These are phyloP conservation scores for Senecio squalidus DNA, from an alignment of 140 eudicot species.

Conservation along the genomic window DNA sequence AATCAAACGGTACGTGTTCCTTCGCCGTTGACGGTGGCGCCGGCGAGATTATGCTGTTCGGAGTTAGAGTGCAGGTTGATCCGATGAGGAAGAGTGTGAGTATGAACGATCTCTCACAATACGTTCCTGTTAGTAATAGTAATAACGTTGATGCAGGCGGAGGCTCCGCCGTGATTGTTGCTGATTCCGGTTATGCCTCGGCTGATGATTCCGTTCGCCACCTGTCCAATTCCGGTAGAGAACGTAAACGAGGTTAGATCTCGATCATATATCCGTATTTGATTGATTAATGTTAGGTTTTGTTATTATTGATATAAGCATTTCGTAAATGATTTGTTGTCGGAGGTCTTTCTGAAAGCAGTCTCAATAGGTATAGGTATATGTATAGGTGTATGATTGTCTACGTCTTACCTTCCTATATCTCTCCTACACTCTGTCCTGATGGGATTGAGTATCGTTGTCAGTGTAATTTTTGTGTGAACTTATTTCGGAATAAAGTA, in stretches of 20 bases:
- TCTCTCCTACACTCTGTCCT: too few relatives aligned
- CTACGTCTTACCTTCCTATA: too few relatives aligned
- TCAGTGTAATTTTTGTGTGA: not conserved
- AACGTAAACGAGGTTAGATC: constrained; percentile 93
- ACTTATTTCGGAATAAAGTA: too few relatives aligned
- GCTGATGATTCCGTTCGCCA: constrained; percentile 63
- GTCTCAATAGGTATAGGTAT: too few relatives aligned
- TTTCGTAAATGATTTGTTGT: too few relatives aligned
- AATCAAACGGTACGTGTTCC: too few relatives aligned
- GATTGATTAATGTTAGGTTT: too few relatives aligned
- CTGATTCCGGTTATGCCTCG: constrained; percentile 56
- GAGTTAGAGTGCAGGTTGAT: constrained; percentile 84
- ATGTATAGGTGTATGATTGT: too few relatives aligned
- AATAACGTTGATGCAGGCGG: constrained; percentile 1
- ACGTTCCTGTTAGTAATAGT: constrained; percentile 15
- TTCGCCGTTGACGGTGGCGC: constrained; percentile 18
- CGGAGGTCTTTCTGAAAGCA: too few relatives aligned
- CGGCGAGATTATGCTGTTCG: constrained; percentile 87
- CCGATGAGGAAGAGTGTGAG: constrained; percentile 98
- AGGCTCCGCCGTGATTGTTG: constrained; percentile 24
- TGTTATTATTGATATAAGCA: too few relatives aligned
- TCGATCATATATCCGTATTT: not conserved
- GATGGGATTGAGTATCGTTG: too few relatives aligned
- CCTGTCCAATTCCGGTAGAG: constrained; percentile 37
- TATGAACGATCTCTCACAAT: constrained; percentile 81